Evolutionary conservation across 1,139 yeast genomes (phyloP), one percentile per base, ranked within the genome.

Genomic region (Suhomyces panamericanus): DNA sequence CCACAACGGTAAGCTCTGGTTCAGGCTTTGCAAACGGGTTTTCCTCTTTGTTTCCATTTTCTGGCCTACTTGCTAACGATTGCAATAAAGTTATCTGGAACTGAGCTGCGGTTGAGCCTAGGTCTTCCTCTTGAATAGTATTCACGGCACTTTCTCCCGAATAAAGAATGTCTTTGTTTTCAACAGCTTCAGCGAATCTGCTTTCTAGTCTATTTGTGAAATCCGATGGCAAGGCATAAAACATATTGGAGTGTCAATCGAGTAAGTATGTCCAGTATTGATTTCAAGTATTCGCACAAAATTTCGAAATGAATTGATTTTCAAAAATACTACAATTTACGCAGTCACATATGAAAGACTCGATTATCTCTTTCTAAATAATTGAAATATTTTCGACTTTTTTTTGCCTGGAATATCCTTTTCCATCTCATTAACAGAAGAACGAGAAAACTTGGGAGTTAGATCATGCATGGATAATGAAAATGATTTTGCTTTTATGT

Each of bases 1-100:
- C 77, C 31, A 80, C 57, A 3, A 93, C 76, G 0, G 91, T 79
- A 42, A 91, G 69, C 50, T 80, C 85, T 5, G 88, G 87, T 52
- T 87, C 96, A 0, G 96, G 95, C 13, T 81, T 78, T 40, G 78
- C 77, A 68, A 93, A 93, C 1, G 98, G 98, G 57, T 89, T 83
- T 42, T 63, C 58, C 15, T 69, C 68, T 7, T 59, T 50, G 43
- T 66, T 54, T 24, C 75, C 70, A 36, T 63, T 56, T 40, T 78
- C 81, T 12, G 93, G 90, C 56, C 87, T 81, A 49, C 75, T 70
- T 46, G 70, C 71, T 47, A 86, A 69, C 9, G 83, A 66, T 33
- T 62, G 55, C 33, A 73, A 58, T 22, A 64, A 56, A 1, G 76
- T 70, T 27, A 67, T 56, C 46, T 70, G 72, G 43, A 63, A 58